Percentiles rank a stretch among this genome's conserved stretches.
These are phyloP conservation scores for Phytopythium mirpurense DNA, from an alignment of 352 stramenopile genomes.

Conservation along the genomic window DNA sequence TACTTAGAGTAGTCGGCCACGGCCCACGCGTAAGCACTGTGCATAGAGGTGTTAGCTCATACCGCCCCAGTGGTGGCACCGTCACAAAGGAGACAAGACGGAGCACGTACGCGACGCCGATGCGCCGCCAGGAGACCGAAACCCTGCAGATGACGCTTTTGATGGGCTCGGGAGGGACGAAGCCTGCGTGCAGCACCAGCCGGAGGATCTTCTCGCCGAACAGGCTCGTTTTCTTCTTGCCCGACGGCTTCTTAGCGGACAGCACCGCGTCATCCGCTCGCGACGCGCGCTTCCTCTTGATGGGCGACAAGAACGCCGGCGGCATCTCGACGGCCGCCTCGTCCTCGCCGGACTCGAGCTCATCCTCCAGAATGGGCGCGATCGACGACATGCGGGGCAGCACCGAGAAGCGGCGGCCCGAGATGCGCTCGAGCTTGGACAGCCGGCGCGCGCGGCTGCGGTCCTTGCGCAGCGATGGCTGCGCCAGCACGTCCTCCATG, in stretches of 20 bases:
- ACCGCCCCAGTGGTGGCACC: not conserved
- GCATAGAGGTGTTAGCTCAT: not conserved
- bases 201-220: conserved; percentile 31
- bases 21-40: conserved; percentile 44
- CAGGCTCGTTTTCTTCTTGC: conserved; percentile 18
- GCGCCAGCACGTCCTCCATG: conserved; percentile 66
- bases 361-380: conserved; percentile 32
- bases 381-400: conserved; percentile 26
- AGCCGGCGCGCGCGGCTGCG: conserved; percentile 53
- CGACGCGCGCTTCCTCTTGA: conserved; percentile 22
- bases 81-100: not conserved
- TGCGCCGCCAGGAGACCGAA: conserved; percentile 38
- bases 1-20: conserved; percentile 52
- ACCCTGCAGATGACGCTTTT: conserved; percentile 34
- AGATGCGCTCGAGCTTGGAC: conserved; percentile 55
- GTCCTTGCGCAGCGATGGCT: conserved; percentile 53
- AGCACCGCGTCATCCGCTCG: conserved; percentile 8
- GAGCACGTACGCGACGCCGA: conserved; percentile 34
- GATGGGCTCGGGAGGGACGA: conserved; percentile 25
- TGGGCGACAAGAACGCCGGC: conserved; percentile 28
- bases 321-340: conserved; percentile 27
- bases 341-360: conserved; percentile 37
- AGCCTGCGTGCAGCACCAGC: conserved; percentile 36
- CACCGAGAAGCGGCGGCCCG: conserved; percentile 39
- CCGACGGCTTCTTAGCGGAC: not conserved